phyloP scores from a whole-genome alignment of 202 grass and related monocot genomes.

The Zizania palustris region DNA sequence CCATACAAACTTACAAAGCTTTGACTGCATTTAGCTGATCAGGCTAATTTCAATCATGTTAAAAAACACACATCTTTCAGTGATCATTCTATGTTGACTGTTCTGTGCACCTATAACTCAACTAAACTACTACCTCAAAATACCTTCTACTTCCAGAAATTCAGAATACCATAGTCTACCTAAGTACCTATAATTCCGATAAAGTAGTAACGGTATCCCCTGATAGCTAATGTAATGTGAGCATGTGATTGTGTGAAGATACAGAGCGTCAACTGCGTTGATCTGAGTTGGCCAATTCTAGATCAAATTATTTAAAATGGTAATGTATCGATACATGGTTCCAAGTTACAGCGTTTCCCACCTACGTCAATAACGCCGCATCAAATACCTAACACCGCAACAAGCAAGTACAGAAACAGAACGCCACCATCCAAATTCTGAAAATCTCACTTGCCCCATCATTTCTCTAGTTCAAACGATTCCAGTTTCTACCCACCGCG shows the following conservation, averaged over 20 bases:
- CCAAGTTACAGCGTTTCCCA: constrained; percentile 5
- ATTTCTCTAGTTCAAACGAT: not conserved
- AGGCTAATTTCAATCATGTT: not conserved
- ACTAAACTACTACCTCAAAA: not conserved
- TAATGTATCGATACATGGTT: not conserved
- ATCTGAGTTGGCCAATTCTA: not conserved
- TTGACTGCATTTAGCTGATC: not conserved
- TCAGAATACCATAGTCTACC: not conserved
- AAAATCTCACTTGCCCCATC: not conserved
- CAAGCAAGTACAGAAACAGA: not conserved
- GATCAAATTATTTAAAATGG: not conserved
- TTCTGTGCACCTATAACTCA: not conserved
- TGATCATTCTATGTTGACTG: not conserved
- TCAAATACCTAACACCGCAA: not conserved
- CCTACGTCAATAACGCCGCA: not conserved
- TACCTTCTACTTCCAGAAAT: not conserved
- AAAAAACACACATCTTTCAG: not conserved
- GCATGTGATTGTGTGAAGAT: not conserved
- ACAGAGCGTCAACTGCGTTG: not conserved
- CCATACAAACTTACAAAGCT: not conserved
- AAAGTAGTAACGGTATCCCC: not conserved
- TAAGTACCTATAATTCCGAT: not conserved
- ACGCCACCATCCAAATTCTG: not conserved
- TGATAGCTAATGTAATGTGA: not conserved
- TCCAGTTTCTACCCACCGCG: not conserved